Base-by-base conservation (phyloP, 2,329 filamentous ascomycete genomes). In the Penicillium griseofulvum region DNA sequence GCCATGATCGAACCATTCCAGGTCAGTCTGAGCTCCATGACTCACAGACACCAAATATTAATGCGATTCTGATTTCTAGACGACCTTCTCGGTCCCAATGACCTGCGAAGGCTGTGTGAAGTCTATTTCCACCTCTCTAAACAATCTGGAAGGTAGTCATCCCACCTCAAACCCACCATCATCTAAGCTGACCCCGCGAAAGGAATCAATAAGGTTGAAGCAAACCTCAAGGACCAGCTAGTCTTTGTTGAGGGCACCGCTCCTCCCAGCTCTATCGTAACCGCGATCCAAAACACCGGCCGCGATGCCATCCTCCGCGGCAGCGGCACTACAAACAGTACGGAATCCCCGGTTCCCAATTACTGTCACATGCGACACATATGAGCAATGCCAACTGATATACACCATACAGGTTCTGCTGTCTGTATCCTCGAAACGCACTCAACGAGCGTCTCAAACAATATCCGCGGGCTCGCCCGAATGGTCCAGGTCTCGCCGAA, bases 401-500 rank as follows among this genome's bases (percentile, higher is more conserved):
- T 7, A n/a, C 2, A 19, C n/a, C 12, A 28, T 28, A 55, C 42
- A 74, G 71, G 68, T 53, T 74, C 62, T 31, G 71, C 93, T 42
- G 94, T 99, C 41, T 96, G 92, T 76, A 97, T 99, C 68, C 85
- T 99, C 57, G 94, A 99, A 79, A 95, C 91, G 54, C 86, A 90
- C 68, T 82, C 86, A 43, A 77, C 74, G 36, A 73, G 75, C 54
- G 82, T 86, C 53, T 72, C 78, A 61, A 82, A 87, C 67, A 81
- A 89, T 65, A 91, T 99, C 49, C 85, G 90, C 63, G 94, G 94
- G 28, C 79, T 99, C 38, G 91, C 89, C 58, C 86, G 94, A 64
- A 95, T 99, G 88, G 93, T 99, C 39, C 90, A 97, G 70, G 91
- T 96, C 48, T 86, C 85, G 49, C 81, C 88, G 4, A 85, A 82